Evolutionary conservation across 805 yeast species (phyloP).

Genomic region (Phaffomyces opuntiae): DNA sequence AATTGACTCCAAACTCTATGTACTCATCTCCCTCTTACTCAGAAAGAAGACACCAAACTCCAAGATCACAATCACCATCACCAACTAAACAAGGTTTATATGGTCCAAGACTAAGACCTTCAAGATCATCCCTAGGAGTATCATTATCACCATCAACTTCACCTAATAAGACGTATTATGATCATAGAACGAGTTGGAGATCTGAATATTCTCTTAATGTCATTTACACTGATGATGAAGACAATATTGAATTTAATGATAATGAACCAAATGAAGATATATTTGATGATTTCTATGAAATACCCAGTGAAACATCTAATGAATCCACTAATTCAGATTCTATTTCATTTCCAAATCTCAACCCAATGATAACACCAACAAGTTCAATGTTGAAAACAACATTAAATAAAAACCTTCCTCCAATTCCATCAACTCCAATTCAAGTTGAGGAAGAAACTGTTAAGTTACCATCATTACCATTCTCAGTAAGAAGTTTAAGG

Average conservation of each 20-base stretch:
- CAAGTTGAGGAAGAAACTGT: slow-evolving; percentile 28
- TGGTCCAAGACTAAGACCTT: slow-evolving; percentile 20
- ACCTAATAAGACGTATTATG: slow-evolving; percentile 21
- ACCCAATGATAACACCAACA: slow-evolving; percentile 11
- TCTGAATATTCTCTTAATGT: slow-evolving; percentile 20
- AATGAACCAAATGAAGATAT: neutral
- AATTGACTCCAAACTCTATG: slow-evolving; percentile 8
- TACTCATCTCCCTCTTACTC: neutral
- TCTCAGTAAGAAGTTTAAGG: slow-evolving; percentile 41
- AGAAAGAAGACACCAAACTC: neutral
- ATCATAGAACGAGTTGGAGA: slow-evolving; percentile 23
- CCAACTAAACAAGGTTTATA: slow-evolving; percentile 12
- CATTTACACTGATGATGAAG: slow-evolving; percentile 7
- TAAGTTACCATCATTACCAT: slow-evolving; percentile 50
- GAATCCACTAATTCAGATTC: neutral
- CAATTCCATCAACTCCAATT: slow-evolving; percentile 29
- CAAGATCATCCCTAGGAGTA: slow-evolving; percentile 1
- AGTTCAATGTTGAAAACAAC: neutral
- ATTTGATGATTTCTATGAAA: neutral
- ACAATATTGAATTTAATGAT: neutral
- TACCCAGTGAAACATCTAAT: slow-evolving; percentile 5
- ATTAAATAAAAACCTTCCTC: slow-evolving; percentile 28
- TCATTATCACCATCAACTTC: slow-evolving; percentile 18
- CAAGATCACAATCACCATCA: slow-evolving; percentile 11
- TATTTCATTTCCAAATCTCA: slow-evolving; percentile 3